phyloP scores from a whole-genome alignment of 1,139 yeast species.

The Geotrichum phurueaensis region DNA sequence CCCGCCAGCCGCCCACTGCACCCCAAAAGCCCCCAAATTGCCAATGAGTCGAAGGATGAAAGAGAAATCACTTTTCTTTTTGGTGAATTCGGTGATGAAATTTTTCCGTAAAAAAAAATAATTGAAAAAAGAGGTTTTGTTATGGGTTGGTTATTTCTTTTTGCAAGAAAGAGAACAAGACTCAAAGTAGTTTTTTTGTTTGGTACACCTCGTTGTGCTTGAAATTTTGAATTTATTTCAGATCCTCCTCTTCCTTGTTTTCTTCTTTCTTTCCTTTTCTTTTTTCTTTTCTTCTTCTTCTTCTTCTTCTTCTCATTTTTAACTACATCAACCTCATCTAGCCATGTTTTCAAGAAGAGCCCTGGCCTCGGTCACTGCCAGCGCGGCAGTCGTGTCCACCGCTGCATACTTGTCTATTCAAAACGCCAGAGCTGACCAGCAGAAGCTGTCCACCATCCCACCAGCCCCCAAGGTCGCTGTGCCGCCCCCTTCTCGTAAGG shows the following conservation, averaged over 20 bases:
- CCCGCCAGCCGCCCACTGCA: background rate
- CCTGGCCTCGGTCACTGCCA: slow-evolving; percentile 3
- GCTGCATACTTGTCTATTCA: slow-evolving; percentile 9
- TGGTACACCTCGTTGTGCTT: background rate
- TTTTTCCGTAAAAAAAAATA: background rate
- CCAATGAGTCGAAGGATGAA: background rate
- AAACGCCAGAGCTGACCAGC: slow-evolving; percentile 4
- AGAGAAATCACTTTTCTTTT: background rate
- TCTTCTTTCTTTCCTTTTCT: background rate
- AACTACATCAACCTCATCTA: background rate
- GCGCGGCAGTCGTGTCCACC: background rate
- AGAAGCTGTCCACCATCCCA: background rate
- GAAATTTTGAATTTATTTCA: background rate
- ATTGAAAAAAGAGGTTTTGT: too few species aligned
- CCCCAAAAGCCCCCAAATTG: background rate
- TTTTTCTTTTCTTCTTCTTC: background rate
- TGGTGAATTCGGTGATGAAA: background rate
- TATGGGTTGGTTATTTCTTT: too few species aligned
- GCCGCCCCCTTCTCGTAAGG: slow-evolving; percentile 13
- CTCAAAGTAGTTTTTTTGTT: background rate
- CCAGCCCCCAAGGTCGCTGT: slow-evolving; percentile 9
- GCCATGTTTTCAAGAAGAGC: slow-evolving; percentile 5
- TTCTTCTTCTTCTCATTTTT: background rate
- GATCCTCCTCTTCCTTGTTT: background rate
- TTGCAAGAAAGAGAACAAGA: background rate